A percentile compares a stretch with the other conserved stretches of the same genome.
These are phyloP conservation scores for Dothideomycetidae sp. DNA, from an alignment of 2,329 filamentous ascomycete species.

Conservation along the genomic window DNA sequence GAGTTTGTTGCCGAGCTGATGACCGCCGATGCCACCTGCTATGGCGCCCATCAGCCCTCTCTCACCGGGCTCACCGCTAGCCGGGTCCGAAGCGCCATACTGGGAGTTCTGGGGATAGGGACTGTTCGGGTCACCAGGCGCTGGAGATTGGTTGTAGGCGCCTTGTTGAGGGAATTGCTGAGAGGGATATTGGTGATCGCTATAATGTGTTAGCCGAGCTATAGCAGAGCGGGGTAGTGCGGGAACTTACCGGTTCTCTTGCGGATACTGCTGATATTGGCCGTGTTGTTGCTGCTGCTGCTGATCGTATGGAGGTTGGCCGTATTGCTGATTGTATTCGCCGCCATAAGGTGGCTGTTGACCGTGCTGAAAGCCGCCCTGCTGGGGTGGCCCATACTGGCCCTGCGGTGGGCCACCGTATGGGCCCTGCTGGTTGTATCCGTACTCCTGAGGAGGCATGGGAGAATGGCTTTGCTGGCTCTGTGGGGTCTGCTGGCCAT, in stretches of 20 bases:
- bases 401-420: slow-evolving; percentile 15
- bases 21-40: slow-evolving; percentile 43
- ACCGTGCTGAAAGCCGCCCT: slow-evolving; percentile 37
- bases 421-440: slow-evolving; percentile 14
- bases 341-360: slow-evolving; percentile 22
- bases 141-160: slow-evolving; percentile 20
- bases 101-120: slow-evolving; percentile 22
- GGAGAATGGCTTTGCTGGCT: too few species aligned
- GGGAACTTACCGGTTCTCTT: background rate
- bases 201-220: slow-evolving; percentile 5
- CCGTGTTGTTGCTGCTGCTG: slow-evolving; percentile 15
- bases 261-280: slow-evolving; percentile 7
- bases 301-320: slow-evolving; percentile 17
- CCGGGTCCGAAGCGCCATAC: slow-evolving; percentile 31
- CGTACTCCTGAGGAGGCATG: too few species aligned
- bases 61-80: slow-evolving; percentile 37
- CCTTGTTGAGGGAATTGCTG: slow-evolving; percentile 30
- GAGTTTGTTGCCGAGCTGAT: slow-evolving; percentile 41
- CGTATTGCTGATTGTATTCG: slow-evolving; percentile 19
- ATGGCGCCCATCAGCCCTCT: slow-evolving; percentile 44
- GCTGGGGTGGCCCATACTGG: slow-evolving; percentile 26
- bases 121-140: slow-evolving; percentile 17
- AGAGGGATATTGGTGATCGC: slow-evolving; percentile 20
- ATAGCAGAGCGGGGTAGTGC: too few species aligned
- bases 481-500: slow-evolving; percentile 12